These are phyloP conservation scores for Paralagenidium karlingii DNA, from an alignment of 352 stramenopile genomes.

Conservation along the genomic window DNA sequence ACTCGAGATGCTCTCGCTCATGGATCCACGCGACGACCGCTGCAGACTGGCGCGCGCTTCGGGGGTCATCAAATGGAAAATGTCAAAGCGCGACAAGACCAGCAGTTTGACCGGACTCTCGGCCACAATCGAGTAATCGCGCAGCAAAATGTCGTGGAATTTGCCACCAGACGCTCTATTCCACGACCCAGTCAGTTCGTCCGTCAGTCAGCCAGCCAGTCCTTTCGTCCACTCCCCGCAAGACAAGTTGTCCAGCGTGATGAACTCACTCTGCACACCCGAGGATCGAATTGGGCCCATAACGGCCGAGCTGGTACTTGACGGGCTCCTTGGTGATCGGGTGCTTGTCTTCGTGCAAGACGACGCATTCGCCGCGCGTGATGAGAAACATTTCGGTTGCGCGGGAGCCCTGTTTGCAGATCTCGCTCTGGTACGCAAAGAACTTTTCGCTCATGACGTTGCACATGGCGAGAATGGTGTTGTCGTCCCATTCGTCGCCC, in stretches of 20 bases:
- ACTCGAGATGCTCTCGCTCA: constrained; percentile 51
- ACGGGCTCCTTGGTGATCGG: constrained; percentile 45
- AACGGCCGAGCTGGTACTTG: constrained; percentile 55
- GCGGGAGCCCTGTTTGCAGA: constrained; percentile 73
- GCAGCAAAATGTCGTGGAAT: constrained; percentile 72
- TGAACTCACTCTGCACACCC: constrained; percentile 62
- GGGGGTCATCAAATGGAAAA: constrained; percentile 65
- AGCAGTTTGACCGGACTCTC: constrained; percentile 67
- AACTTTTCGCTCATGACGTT: constrained; percentile 79
- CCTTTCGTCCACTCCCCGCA: neutral
- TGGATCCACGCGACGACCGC: constrained; percentile 35
- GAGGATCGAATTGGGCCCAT: constrained; percentile 58
- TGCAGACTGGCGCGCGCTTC: constrained; percentile 56
- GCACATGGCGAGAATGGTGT: constrained; percentile 76
- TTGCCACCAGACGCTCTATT: constrained; percentile 55
- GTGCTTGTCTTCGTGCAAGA: constrained; percentile 66
- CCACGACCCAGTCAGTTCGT: neutral
- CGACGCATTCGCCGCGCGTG: constrained; percentile 57
- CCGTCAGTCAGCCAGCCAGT: no score
- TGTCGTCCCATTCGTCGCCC: constrained; percentile 64
- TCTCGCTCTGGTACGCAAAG: constrained; percentile 46
- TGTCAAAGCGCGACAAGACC: constrained; percentile 72
- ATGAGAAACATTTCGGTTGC: constrained; percentile 63
- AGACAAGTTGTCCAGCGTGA: neutral
- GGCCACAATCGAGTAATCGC: constrained; percentile 63